A percentile compares a stretch with the other conserved stretches of the same genome.
These are phyloP conservation scores for Paraphysoderma sedebokerense DNA, from an alignment of 371 early-diverging fungal species.

Conservation along the genomic window DNA sequence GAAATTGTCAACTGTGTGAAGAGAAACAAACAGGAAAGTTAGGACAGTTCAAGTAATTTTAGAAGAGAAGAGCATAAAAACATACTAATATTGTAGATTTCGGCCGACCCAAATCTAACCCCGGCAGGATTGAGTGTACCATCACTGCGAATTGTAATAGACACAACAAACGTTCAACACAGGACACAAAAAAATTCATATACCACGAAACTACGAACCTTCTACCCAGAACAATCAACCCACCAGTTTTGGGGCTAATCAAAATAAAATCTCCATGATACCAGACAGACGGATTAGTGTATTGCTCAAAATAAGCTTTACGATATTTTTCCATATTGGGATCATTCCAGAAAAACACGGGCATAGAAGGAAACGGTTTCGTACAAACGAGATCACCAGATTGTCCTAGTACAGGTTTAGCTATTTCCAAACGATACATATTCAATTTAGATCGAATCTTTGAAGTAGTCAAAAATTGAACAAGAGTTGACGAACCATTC, in stretches of 20 bases:
- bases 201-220: no score
- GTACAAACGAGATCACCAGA: conserved; percentile 86
- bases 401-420: conserved; percentile 49
- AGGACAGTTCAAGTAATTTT: neutral
- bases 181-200: neutral
- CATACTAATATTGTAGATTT: conserved; percentile 66
- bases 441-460: neutral
- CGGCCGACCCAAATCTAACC: conserved; percentile 88
- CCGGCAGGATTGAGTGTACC: conserved; percentile 93
- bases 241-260: conserved; percentile 69
- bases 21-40: neutral
- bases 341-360: conserved; percentile 84
- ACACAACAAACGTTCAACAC: neutral
- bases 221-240: conserved; percentile 88
- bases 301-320: conserved; percentile 75
- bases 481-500: conserved; percentile 5
- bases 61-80: neutral
- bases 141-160: conserved; percentile 30
- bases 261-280: conserved; percentile 89
- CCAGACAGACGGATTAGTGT: conserved; percentile 71
- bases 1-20: conserved; percentile 31
- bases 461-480: neutral
- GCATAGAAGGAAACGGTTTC: conserved; percentile 91
- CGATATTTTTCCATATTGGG: conserved; percentile 49
- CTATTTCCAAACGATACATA: conserved; percentile 6